Conservation (phyloP, 2,329 filamentous ascomycete species). For the Sporothrix brasiliensis region DNA sequence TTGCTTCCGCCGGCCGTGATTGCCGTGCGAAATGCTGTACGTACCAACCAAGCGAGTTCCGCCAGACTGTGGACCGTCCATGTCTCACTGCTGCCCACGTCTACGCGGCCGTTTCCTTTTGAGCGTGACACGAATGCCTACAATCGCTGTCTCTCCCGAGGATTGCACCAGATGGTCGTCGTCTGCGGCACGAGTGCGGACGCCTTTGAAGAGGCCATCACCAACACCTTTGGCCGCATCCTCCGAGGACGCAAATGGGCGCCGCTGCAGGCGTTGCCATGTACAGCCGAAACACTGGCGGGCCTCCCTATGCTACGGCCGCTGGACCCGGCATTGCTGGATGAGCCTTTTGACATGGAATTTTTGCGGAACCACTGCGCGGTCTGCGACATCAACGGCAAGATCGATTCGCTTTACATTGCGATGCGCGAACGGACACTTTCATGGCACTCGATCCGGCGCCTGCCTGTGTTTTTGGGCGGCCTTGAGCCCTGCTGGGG, state of each 20-base stretch:
- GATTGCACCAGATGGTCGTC: constrained; percentile 60
- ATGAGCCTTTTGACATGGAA: constrained; percentile 51
- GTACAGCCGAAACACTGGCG: constrained; percentile 57
- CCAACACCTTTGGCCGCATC: constrained; percentile 53
- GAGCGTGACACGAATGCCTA: constrained; percentile 65
- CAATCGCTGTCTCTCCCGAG: constrained; percentile 62
- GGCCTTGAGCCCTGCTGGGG: constrained; percentile 60
- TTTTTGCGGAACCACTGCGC: constrained; percentile 60
- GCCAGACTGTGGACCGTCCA: constrained; percentile 60
- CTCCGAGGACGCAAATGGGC: constrained; percentile 58
- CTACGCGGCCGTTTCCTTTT: constrained; percentile 60
- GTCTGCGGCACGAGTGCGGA: constrained; percentile 54
- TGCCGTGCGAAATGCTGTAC: background rate
- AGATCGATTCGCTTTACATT: constrained; percentile 63
- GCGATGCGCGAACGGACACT: constrained; percentile 58
- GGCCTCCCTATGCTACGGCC: constrained; percentile 63
- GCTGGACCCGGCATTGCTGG: constrained; percentile 50
- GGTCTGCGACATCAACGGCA: constrained; percentile 57
- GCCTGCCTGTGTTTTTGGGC: constrained; percentile 53
- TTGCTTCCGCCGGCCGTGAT: background rate
- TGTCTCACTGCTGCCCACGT: constrained; percentile 60
- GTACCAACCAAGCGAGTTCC: constrained; percentile 38
- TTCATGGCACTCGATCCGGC: constrained; percentile 58
- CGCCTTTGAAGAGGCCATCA: constrained; percentile 55
- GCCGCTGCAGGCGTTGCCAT: constrained; percentile 61